Percentiles rank a stretch among this genome's conserved stretches.
Evolutionary conservation across 2,329 filamentous ascomycete genomes (phyloP).

Genomic region (Scortechinia acanthostroma): DNA sequence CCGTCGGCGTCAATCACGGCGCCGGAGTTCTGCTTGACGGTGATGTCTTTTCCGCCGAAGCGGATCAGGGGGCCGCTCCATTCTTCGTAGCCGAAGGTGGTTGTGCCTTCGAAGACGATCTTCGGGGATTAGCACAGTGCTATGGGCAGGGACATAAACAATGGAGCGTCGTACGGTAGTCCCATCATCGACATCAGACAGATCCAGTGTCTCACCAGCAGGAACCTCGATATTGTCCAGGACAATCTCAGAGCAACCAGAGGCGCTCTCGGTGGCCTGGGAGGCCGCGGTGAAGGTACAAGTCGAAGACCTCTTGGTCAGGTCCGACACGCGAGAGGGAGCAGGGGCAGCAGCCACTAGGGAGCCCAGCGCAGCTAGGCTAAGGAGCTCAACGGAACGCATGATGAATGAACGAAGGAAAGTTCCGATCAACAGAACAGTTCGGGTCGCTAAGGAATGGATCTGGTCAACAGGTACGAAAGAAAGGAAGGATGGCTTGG

Average conservation of each 20-base stretch:
- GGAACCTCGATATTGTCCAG: slow-evolving; percentile 46
- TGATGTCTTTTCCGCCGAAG: slow-evolving; percentile 47
- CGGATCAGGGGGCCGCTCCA: slow-evolving; percentile 60
- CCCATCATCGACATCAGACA: slow-evolving; percentile 32
- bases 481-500: too few species aligned
- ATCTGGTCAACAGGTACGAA: neutral
- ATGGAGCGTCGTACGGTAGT: too few species aligned
- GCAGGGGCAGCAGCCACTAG: neutral
- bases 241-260: slow-evolving; percentile 42
- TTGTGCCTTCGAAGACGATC: slow-evolving; percentile 58
- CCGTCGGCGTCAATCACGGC: slow-evolving; percentile 48
- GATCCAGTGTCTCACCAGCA: slow-evolving; percentile 47
- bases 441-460: neutral
- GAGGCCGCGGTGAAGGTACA: slow-evolving; percentile 48
- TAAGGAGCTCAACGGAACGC: neutral
- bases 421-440: slow-evolving; percentile 2
- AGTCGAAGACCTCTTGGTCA: slow-evolving; percentile 13
- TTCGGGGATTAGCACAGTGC: slow-evolving; percentile 9
- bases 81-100: slow-evolving; percentile 60
- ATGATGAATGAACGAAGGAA: neutral
- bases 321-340: slow-evolving; percentile 3
- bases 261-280: slow-evolving; percentile 35
- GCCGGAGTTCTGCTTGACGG: slow-evolving; percentile 40
- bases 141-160: too few species aligned
- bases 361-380: neutral